Evolutionary conservation across 306 rosid genomes (phyloP), one percentile per base, ranked within the genome.

Genomic region (Ammopiptanthus mongolicus): DNA sequence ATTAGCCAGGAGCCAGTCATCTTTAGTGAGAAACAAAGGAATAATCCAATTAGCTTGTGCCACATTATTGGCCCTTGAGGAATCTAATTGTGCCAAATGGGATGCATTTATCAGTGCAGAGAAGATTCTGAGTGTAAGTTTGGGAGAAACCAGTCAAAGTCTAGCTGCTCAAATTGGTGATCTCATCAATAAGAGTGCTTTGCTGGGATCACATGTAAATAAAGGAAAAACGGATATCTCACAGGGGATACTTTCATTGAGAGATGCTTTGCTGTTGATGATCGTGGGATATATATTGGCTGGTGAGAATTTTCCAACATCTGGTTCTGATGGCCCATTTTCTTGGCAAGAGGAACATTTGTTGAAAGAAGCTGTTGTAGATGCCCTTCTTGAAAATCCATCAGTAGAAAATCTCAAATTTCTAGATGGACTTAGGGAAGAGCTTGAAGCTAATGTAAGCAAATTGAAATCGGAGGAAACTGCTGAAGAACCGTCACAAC

Each of bases 321-420:
- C 98, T 72, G 85, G 97, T 70, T 83, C 91, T 55, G 96, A 90
- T 58, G 94, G 98, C 48, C 96, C 97, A 9, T 94, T 94, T 83
- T 94, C 97, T 52, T 91, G 98, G 98, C 97, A 94, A 87, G 97
- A 91, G 86, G 97, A 94, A 79, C 96, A 61, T 76, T 51, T 90
- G 76, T 79, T 94, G 80, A 94, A 91, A 82, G 98, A 91, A 59
- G 91, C 97, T 52, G 86, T 91, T 41, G 87, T 90, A 48, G 93
- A 91, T 70, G 93, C 96, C 10, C 88, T 91, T 87, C 81, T 91
- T 22, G 98, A 94, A 86, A 91, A 90, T 78, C 91, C 97, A 9
- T 82, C 90, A 19, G 86, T 67, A 56, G 89, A 84, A 61, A 86
- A 82, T 72, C 90, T 90, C 76, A 90, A 90, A 78, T 87, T 94